Conservation (phyloP, 192 early-diverging fungal genomes). For the Dissophora ornata region DNA sequence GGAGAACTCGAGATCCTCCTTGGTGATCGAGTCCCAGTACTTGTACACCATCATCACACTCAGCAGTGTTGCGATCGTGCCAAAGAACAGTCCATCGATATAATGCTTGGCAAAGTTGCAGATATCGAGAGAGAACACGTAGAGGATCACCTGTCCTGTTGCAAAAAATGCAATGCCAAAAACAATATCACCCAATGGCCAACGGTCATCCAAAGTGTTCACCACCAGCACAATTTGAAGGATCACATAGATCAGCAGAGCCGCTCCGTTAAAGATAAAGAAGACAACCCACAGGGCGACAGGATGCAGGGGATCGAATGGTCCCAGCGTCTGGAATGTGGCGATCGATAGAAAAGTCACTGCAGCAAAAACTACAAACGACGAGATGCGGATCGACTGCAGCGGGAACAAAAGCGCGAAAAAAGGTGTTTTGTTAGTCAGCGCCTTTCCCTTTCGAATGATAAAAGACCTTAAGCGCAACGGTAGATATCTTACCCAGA, state of each 20-base stretch:
- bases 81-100: slow-evolving; percentile 93
- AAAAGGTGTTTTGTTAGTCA: too few relatives aligned
- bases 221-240: slow-evolving; percentile 88
- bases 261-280: slow-evolving; percentile 77
- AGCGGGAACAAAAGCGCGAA: not conserved
- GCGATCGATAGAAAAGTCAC: slow-evolving; percentile 75
- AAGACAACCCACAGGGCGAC: slow-evolving; percentile 77
- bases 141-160: slow-evolving; percentile 77
- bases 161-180: slow-evolving; percentile 84
- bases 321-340: slow-evolving; percentile 70
- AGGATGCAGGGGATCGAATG: slow-evolving; percentile 65
- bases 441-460: too few relatives aligned
- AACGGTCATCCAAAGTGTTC: slow-evolving; percentile 86
- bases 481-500: slow-evolving; percentile 74
- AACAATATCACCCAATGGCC: slow-evolving; percentile 87
- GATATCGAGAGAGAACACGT: slow-evolving; percentile 73
- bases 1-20: slow-evolving; percentile 91
- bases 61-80: slow-evolving; percentile 78
- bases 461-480: too few relatives aligned
- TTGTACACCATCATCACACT: slow-evolving; percentile 97
- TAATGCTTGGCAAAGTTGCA: slow-evolving; percentile 88
- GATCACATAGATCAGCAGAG: slow-evolving; percentile 80
- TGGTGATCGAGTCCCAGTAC: slow-evolving; percentile 94
- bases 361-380: slow-evolving; percentile 73
- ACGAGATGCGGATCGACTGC: slow-evolving; percentile 82